Evolutionary conservation across 176 grass and related monocot species (phyloP).

Genomic region (Echinochloa phyllopogon): DNA sequence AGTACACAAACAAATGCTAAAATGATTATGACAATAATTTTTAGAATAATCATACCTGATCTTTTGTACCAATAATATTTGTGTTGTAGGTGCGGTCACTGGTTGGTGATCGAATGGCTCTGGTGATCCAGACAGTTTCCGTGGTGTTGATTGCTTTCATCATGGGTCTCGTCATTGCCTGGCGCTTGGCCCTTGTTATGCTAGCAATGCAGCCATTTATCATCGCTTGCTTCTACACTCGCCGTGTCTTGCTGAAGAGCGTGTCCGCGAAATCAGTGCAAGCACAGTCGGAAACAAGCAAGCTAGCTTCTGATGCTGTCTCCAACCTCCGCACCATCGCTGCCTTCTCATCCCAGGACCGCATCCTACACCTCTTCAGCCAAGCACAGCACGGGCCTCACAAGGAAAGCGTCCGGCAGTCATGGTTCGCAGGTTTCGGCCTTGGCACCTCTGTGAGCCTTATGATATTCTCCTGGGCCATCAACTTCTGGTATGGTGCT

Average conservation of each 20-base stretch:
- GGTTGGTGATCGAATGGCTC: slow-evolving; percentile 76
- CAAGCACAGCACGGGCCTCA: slow-evolving; percentile 64
- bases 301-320: slow-evolving; percentile 81
- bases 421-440: slow-evolving; percentile 84
- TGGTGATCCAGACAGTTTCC: slow-evolving; percentile 76
- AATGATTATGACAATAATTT: too few species aligned
- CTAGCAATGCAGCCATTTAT: slow-evolving; percentile 79
- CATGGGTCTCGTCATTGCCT: slow-evolving; percentile 78
- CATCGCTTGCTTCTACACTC: slow-evolving; percentile 74
- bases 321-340: slow-evolving; percentile 80
- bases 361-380: slow-evolving; percentile 48
- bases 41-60: slow-evolving; percentile 6
- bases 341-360: slow-evolving; percentile 86
- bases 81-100: slow-evolving; percentile 68
- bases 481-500: slow-evolving; percentile 91
- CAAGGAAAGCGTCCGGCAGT: slow-evolving; percentile 69
- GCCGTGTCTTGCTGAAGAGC: slow-evolving; percentile 70
- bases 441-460: slow-evolving; percentile 71
- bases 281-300: slow-evolving; percentile 67
- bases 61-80: neutral
- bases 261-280: slow-evolving; percentile 70
- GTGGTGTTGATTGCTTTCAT: slow-evolving; percentile 62
- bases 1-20: neutral
- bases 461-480: slow-evolving; percentile 70
- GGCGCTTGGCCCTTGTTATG: slow-evolving; percentile 79